A percentile compares a stretch with the other conserved stretches of the same genome.
These are phyloP conservation scores for Fusarium sp. DNA, from an alignment of 2,329 filamentous ascomycete species.

Conservation along the genomic window DNA sequence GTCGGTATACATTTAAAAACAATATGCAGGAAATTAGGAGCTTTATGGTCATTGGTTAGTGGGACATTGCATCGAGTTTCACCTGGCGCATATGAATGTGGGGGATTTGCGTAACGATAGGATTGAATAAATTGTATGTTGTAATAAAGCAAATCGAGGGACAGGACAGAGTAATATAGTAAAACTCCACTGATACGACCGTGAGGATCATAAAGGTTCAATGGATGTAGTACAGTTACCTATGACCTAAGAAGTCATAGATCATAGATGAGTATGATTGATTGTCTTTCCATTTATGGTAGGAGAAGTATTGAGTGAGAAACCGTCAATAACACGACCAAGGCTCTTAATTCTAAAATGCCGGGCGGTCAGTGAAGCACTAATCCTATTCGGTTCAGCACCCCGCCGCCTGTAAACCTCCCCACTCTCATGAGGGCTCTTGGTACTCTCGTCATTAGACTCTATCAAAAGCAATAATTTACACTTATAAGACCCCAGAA, in stretches of 20 bases:
- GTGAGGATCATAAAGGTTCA: not conserved
- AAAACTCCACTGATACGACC: not conserved
- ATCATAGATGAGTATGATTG: not conserved
- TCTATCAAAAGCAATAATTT: slow-evolving; percentile 22
- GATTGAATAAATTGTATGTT: too few relatives aligned
- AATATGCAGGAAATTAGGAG: not conserved
- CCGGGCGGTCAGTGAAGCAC: slow-evolving; percentile 52
- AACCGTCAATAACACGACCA: not conserved
- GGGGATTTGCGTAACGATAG: not conserved
- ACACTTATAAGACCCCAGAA: slow-evolving; percentile 5
- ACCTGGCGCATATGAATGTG: not conserved
- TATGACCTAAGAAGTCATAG: not conserved
- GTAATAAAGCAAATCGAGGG: not conserved
- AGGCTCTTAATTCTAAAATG: slow-evolving; percentile 38
- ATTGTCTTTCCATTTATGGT: too few relatives aligned
- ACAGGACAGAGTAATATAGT: not conserved
- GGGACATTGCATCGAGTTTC: slow-evolving; percentile 12
- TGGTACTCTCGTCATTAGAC: slow-evolving; percentile 34
- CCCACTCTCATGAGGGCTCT: slow-evolving; percentile 44
- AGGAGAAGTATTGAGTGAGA: not conserved
- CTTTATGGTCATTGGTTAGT: slow-evolving; percentile 15
- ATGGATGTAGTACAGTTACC: not conserved
- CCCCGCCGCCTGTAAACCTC: slow-evolving; percentile 47
- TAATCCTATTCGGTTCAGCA: slow-evolving; percentile 41
- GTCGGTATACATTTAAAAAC: not conserved